Percentiles rank a stretch among this genome's conserved stretches.
Conservation (phyloP, 2,329 filamentous ascomycete species). For the Botrytis tulipae region DNA sequence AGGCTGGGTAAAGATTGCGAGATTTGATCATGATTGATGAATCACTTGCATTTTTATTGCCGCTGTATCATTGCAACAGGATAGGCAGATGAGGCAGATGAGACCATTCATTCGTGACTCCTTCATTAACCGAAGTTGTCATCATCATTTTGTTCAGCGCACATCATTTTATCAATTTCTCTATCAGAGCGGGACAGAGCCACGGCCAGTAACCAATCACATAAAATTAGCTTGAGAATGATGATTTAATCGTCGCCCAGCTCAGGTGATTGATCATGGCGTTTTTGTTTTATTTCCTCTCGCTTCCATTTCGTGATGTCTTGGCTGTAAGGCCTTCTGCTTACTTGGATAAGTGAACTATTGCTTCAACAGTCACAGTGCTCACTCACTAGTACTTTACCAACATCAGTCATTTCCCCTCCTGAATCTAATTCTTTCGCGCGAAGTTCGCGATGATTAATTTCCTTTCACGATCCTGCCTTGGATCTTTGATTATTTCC, state of each 20-base stretch:
- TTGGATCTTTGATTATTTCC: neutral
- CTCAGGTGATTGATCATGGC: constrained; percentile 15
- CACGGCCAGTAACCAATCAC: neutral
- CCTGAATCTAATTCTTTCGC: constrained; percentile 1
- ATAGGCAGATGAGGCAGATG: constrained; percentile 20
- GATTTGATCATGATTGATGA: neutral
- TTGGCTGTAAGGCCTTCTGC: neutral
- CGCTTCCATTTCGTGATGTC: neutral
- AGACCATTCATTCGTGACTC: constrained; percentile 6
- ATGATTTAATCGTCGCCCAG: constrained; percentile 12
- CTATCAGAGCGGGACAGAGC: neutral
- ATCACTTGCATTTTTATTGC: neutral
- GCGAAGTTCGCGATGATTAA: constrained; percentile 21
- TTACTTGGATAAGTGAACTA: constrained; percentile 3
- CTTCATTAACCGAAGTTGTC: constrained; percentile 12
- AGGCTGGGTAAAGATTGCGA: constrained; percentile 1
- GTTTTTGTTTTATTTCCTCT: neutral
- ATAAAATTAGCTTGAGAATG: constrained; percentile 7
- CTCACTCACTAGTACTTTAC: neutral
- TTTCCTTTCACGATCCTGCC: constrained; percentile 2
- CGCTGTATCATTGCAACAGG: constrained; percentile 3
- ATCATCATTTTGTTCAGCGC: neutral
- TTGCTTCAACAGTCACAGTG: constrained; percentile 8
- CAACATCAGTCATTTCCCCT: constrained; percentile 9
- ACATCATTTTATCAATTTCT: neutral